These are phyloP conservation scores for Fusarium tanahbumbuense DNA, from an alignment of 2,329 filamentous ascomycete species.

Conservation along the genomic window DNA sequence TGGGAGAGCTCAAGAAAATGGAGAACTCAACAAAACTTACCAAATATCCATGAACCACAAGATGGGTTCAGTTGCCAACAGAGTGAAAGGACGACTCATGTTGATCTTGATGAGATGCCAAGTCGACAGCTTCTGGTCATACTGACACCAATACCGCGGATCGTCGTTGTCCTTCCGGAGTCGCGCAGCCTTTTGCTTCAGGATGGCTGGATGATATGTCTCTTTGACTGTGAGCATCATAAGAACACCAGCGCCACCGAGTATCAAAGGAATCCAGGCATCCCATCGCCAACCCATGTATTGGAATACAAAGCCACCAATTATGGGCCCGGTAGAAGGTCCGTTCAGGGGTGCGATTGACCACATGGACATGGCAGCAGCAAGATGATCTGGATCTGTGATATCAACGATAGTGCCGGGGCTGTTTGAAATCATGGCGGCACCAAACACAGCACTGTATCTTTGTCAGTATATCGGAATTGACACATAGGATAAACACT, in stretches of 20 bases:
- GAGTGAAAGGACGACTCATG: slow-evolving; percentile 79
- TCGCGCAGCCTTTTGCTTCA: slow-evolving; percentile 73
- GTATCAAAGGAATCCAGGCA: slow-evolving; percentile 82
- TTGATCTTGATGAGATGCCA: slow-evolving; percentile 77
- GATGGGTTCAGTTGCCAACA: slow-evolving; percentile 86
- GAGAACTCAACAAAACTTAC: slow-evolving; percentile 54
- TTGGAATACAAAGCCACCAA: slow-evolving; percentile 79
- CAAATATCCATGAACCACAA: slow-evolving; percentile 75
- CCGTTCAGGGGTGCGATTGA: slow-evolving; percentile 87
- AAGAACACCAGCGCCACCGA: slow-evolving; percentile 70
- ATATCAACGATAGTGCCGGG: slow-evolving; percentile 88
- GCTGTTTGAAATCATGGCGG: slow-evolving; percentile 84
- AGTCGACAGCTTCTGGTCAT: slow-evolving; percentile 78
- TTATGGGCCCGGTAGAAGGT: slow-evolving; percentile 57
- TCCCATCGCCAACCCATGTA: slow-evolving; percentile 90
- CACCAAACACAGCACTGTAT: slow-evolving; percentile 63
- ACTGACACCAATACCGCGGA: slow-evolving; percentile 80
- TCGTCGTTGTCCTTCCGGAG: slow-evolving; percentile 77
- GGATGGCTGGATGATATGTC: slow-evolving; percentile 79
- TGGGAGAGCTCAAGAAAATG: neutral
- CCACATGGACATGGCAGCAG: slow-evolving; percentile 86
- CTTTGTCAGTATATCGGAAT: neutral
- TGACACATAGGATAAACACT: slow-evolving; percentile 37
- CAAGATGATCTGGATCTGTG: slow-evolving; percentile 81
- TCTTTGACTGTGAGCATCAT: slow-evolving; percentile 73